These are phyloP conservation scores for Cladosporium halotolerans DNA, from an alignment of 2,329 filamentous ascomycete genomes.

Conservation along the genomic window DNA sequence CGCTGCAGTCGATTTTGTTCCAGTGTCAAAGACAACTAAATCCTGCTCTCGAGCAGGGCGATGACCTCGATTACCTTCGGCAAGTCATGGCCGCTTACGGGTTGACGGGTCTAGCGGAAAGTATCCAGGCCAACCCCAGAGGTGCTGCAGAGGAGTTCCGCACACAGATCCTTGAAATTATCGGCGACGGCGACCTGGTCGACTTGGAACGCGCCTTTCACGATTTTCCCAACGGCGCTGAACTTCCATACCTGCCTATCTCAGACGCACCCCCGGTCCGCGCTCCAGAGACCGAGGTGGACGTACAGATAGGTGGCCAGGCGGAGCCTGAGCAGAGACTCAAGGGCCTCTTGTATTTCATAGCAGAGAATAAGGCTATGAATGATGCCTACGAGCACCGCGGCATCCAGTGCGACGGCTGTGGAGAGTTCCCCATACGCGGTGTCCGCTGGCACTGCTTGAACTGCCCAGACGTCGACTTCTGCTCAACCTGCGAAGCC, in stretches of 20 bases:
- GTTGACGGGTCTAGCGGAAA: background rate
- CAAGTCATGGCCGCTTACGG: background rate
- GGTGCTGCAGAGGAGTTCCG: background rate
- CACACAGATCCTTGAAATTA: background rate
- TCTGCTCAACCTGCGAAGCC: constrained; percentile 86
- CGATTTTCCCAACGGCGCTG: constrained; percentile 10
- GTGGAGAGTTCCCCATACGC: constrained; percentile 79
- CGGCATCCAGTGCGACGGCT: constrained; percentile 86
- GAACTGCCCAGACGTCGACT: constrained; percentile 92
- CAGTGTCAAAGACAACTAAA: background rate
- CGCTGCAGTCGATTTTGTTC: background rate
- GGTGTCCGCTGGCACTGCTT: constrained; percentile 90
- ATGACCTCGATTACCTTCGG: background rate
- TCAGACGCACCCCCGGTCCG: background rate
- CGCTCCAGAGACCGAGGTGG: background rate
- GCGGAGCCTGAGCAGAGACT: constrained; percentile 26
- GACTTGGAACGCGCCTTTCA: constrained; percentile 7
- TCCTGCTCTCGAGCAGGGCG: background rate
- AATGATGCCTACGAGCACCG: constrained; percentile 86
- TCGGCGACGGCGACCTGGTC: background rate
- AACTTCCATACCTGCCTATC: constrained; percentile 9
- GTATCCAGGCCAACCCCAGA: background rate
- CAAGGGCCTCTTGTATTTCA: constrained; percentile 67
- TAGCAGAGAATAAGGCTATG: constrained; percentile 86
- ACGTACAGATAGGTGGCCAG: background rate